These are phyloP conservation scores for Suillus subalutaceus DNA, from an alignment of 768 basidiomycete species.

Conservation along the genomic window DNA sequence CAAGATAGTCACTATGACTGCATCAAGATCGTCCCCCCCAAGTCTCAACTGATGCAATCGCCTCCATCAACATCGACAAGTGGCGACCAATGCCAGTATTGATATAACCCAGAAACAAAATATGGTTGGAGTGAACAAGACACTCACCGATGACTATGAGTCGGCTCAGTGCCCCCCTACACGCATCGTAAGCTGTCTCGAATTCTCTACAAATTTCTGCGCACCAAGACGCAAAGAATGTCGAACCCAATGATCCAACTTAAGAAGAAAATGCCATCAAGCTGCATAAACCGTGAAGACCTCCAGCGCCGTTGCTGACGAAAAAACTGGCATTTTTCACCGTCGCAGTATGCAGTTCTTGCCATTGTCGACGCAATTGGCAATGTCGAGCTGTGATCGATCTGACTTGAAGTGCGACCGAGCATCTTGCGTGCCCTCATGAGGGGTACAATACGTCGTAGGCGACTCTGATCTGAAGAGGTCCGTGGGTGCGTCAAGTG, in stretches of 20 bases:
- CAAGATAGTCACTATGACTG: conserved; percentile 10
- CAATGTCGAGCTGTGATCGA: background rate
- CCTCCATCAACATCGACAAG: background rate
- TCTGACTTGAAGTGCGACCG: background rate
- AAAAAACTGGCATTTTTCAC: conserved; percentile 9
- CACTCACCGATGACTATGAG: conserved; percentile 15
- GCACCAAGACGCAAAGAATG: background rate
- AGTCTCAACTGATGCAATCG: background rate
- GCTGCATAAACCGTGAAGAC: conserved; percentile 4
- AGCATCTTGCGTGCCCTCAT: background rate
- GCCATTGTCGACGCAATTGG: background rate
- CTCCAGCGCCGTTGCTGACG: background rate
- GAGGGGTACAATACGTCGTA: background rate
- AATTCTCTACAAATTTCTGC: conserved; percentile 1
- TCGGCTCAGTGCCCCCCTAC: background rate
- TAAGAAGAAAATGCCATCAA: conserved; percentile 3
- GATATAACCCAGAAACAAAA: conserved; percentile 7
- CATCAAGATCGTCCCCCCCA: conserved; percentile 2
- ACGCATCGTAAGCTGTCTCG: conserved; percentile 4
- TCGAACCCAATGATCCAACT: conserved; percentile 1
- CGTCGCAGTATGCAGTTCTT: conserved; percentile 5
- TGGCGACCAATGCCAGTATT: background rate
- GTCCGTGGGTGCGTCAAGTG: conserved; percentile 2
- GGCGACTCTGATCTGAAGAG: background rate
- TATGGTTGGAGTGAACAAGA: conserved; percentile 16